Conservation (phyloP, 1,284 basidiomycete genomes). For the Somion occarium region DNA sequence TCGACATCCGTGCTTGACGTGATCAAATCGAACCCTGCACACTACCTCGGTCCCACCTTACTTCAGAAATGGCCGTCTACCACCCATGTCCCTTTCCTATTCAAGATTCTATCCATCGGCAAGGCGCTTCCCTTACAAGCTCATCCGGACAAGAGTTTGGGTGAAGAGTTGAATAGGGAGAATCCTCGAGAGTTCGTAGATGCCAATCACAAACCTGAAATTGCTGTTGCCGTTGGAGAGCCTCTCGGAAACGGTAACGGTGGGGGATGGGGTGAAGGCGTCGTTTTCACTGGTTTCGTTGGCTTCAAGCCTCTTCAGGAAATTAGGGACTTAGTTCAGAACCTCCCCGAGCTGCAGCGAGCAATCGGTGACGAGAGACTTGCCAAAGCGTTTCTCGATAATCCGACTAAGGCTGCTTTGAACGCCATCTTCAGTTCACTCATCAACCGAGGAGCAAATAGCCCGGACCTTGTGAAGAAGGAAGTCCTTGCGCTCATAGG, state of each 20-base stretch:
- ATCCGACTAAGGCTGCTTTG: slow-evolving; percentile 45
- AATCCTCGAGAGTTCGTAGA: slow-evolving; percentile 73
- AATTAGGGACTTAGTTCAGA: slow-evolving; percentile 64
- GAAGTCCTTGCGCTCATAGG: slow-evolving; percentile 14
- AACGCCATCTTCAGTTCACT: slow-evolving; percentile 70
- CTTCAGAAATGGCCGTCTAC: slow-evolving; percentile 49
- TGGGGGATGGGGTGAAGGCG: slow-evolving; percentile 29
- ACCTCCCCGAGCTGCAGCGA: slow-evolving; percentile 66
- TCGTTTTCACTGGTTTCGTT: slow-evolving; percentile 86
- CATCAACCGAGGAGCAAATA: slow-evolving; percentile 46
- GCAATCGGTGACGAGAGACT: slow-evolving; percentile 18
- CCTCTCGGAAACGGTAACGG: slow-evolving; percentile 12
- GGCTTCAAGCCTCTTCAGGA: slow-evolving; percentile 82
- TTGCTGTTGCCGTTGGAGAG: slow-evolving; percentile 79
- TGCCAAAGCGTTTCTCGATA: slow-evolving; percentile 11
- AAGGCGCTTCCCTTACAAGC: slow-evolving; percentile 95
- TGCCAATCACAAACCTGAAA: slow-evolving; percentile 94
- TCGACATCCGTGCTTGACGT: slow-evolving; percentile 29
- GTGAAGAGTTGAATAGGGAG: slow-evolving; percentile 66
- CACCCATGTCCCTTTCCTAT: slow-evolving; percentile 80
- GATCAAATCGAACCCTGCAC: slow-evolving; percentile 54
- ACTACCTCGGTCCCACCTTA: slow-evolving; percentile 61
- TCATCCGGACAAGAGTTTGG: slow-evolving; percentile 90
- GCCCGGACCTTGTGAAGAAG: slow-evolving; percentile 11
- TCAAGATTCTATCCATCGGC: slow-evolving; percentile 92